Percentiles rank a stretch among this genome's conserved stretches.
These are phyloP conservation scores for Phytophthora podocarpi DNA, from an alignment of 352 stramenopile species.

Conservation along the genomic window DNA sequence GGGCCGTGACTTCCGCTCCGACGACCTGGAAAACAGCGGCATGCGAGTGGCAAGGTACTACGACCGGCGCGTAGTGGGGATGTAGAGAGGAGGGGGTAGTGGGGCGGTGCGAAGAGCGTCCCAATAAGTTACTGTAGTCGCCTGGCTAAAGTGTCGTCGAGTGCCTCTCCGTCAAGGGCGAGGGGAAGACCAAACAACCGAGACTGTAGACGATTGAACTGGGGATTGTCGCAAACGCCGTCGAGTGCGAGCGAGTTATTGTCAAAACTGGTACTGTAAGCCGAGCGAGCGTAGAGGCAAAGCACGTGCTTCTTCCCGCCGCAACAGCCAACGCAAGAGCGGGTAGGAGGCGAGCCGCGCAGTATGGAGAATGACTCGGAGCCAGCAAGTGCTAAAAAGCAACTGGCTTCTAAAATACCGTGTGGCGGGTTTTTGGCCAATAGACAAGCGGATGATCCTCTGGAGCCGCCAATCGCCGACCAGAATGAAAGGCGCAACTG, in stretches of 20 bases:
- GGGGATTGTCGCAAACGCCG: conserved; percentile 3
- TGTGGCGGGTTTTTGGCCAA: conserved; percentile 27
- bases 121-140: background rate
- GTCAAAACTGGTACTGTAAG: too few species aligned
- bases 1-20: conserved; percentile 31
- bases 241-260: too few species aligned
- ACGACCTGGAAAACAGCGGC: conserved; percentile 71
- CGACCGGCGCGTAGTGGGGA: conserved; percentile 12
- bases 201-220: background rate
- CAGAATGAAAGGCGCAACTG: conserved; percentile 17
- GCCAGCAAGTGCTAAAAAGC: conserved; percentile 3
- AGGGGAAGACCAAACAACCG: background rate
- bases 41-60: conserved; percentile 38
- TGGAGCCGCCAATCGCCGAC: conserved; percentile 5
- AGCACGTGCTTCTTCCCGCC: conserved; percentile 14
- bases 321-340: background rate
- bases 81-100: background rate
- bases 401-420: conserved; percentile 42
- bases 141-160: too few species aligned
- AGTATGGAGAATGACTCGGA: conserved; percentile 40
- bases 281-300: conserved; percentile 3
- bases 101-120: background rate
- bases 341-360: conserved; percentile 8
- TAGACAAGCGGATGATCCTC: background rate
- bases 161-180: conserved; percentile 1